phyloP scores from a whole-genome alignment of 192 early-diverging fungal genomes.

The Chytriomyces sp. region DNA sequence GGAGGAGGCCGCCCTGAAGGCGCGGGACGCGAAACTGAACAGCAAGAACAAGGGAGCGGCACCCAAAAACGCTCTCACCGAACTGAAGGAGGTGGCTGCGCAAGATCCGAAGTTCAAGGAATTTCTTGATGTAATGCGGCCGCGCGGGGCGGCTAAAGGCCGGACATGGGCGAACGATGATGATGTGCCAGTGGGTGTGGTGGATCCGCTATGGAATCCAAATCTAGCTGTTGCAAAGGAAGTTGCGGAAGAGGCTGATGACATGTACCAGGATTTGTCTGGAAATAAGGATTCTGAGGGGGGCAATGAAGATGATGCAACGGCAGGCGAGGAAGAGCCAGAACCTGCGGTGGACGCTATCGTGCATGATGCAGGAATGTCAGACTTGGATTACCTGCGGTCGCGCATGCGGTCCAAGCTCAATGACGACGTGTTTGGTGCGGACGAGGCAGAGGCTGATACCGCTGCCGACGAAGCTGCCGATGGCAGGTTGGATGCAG shows the following conservation, averaged over 20 bases:
- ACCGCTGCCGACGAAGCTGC: constrained; percentile 26
- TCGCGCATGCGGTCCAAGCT: constrained; percentile 46
- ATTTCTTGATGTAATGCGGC: constrained; percentile 83
- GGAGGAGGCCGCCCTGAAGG: constrained; percentile 11
- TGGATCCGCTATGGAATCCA: constrained; percentile 14
- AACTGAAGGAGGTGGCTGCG: constrained; percentile 27
- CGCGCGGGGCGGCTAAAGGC: constrained; percentile 62
- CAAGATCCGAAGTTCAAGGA: constrained; percentile 86
- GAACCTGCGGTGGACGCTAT: constrained; percentile 26
- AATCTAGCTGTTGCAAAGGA: constrained; percentile 53
- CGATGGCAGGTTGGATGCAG: neutral
- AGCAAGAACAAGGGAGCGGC: constrained; percentile 4
- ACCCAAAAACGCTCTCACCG: constrained; percentile 10
- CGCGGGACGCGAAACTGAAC: constrained; percentile 1
- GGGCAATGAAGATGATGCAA: constrained; percentile 45
- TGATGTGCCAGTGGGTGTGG: constrained; percentile 20
- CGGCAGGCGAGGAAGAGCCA: constrained; percentile 33
- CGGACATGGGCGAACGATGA: constrained; percentile 96
- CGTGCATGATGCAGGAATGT: constrained; percentile 46
- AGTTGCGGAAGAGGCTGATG: constrained; percentile 75
- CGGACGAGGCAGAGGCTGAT: constrained; percentile 44
- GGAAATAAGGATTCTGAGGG: too few relatives aligned
- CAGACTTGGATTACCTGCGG: constrained; percentile 57
- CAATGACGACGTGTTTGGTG: constrained; percentile 19
- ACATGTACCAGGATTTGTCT: constrained; percentile 75